Evolutionary conservation across 2,329 filamentous ascomycete genomes (phyloP).

Genomic region (Pseudogymnoascus sp.): DNA sequence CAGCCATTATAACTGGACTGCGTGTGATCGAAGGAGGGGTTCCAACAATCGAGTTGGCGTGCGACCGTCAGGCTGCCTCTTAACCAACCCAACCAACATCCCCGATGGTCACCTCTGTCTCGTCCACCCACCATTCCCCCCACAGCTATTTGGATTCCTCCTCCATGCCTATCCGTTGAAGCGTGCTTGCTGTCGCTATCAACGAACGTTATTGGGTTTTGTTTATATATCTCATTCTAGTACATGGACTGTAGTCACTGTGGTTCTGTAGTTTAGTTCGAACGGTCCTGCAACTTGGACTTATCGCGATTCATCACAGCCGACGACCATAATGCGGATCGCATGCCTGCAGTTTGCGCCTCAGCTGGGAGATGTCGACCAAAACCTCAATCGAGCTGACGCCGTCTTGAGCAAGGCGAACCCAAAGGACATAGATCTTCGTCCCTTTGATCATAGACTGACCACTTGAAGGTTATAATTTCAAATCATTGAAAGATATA

Average conservation of each 20-base stretch:
- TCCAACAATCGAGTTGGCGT: not conserved
- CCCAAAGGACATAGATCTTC: slow-evolving; percentile 52
- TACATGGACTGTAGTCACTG: too few relatives aligned
- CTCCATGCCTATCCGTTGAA: not conserved
- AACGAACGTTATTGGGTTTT: not conserved
- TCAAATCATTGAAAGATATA: slow-evolving; percentile 61
- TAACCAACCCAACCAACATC: not conserved
- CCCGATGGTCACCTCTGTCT: not conserved
- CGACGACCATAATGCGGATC: slow-evolving; percentile 48
- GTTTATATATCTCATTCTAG: not conserved
- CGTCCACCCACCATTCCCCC: not conserved
- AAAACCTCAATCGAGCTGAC: slow-evolving; percentile 64
- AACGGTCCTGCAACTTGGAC: too few relatives aligned
- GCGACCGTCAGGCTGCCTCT: not conserved
- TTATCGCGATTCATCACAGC: too few relatives aligned
- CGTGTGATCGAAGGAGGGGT: not conserved
- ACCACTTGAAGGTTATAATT: slow-evolving; percentile 58
- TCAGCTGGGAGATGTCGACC: slow-evolving; percentile 59
- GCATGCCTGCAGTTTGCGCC: slow-evolving; percentile 64
- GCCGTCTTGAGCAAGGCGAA: slow-evolving; percentile 48
- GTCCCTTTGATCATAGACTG: not conserved
- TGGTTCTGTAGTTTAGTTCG: not conserved
- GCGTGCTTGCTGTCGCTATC: not conserved
- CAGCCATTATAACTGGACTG: not conserved
- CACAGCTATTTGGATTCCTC: not conserved